Conservation (phyloP, 352 stramenopile genomes). For the Phytopythium chamaehyphon region DNA sequence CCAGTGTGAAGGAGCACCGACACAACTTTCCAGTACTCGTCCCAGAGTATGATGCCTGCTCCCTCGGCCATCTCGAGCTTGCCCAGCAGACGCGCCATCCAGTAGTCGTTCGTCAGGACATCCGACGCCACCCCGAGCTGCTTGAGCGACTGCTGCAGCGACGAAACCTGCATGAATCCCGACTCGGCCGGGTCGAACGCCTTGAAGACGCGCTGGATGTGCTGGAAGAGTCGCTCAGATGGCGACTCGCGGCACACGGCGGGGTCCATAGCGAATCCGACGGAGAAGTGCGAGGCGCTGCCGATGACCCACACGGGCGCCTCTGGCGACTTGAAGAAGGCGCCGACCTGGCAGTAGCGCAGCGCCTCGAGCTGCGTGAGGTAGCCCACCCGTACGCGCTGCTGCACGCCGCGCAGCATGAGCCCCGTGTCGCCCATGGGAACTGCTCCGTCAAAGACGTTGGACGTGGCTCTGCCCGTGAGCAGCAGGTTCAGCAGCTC, state of each 20-base stretch:
- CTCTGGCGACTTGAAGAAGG: slow-evolving; percentile 86
- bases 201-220: slow-evolving; percentile 88
- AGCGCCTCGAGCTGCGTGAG: slow-evolving; percentile 88
- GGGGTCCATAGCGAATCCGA: slow-evolving; percentile 75
- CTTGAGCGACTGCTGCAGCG: slow-evolving; percentile 55
- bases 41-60: slow-evolving; percentile 90
- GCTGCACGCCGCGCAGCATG: slow-evolving; percentile 53
- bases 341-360: slow-evolving; percentile 89
- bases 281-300: slow-evolving; percentile 88
- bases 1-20: slow-evolving; percentile 73
- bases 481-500: slow-evolving; percentile 87
- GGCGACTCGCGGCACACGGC: slow-evolving; percentile 55
- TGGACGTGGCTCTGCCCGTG: slow-evolving; percentile 68
- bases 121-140: slow-evolving; percentile 56
- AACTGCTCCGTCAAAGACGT: slow-evolving; percentile 81
- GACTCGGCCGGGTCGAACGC: slow-evolving; percentile 83
- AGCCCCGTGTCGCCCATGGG: slow-evolving; percentile 76
- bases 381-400: slow-evolving; percentile 70
- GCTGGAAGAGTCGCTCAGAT: slow-evolving; percentile 78
- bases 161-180: slow-evolving; percentile 76
- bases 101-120: slow-evolving; percentile 54
- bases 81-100: slow-evolving; percentile 53
- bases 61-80: slow-evolving; percentile 60
- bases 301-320: slow-evolving; percentile 90
- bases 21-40: slow-evolving; percentile 89